Base-by-base conservation (phyloP, 2,329 filamentous ascomycete species). In the Colletotrichum karsti region DNA sequence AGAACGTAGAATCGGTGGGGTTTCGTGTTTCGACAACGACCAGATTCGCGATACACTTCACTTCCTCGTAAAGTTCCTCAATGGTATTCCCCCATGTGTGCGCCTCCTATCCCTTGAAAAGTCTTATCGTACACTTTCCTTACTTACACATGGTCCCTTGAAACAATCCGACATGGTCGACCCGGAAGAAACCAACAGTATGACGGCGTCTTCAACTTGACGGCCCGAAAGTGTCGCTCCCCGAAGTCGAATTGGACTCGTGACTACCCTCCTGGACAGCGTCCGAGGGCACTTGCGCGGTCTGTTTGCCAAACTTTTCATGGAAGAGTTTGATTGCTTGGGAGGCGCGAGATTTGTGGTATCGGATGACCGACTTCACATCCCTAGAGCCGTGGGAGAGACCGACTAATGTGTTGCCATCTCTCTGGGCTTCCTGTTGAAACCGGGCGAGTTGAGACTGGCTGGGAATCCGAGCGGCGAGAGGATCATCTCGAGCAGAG, bases 401-500 rank as follows among this genome's bases (percentile, higher is more conserved):
- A 24, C 26, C 12, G 2, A 56, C 50, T 18, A 67, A 33, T 12
- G 20, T 15, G 33, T 67, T 67, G 20, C 63, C 63, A 18, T 67
- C 58, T 15, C 35, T 46, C 1, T 26, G 33, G 7, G 7, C 6
- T 15, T 67, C 63, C 12, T 37, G 33, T 10, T 56, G 50, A n/a
- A 67, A 67, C 9, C 42, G 41, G 2, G 33, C 41, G 6, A 67
- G 63, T 5, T 63, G 63, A 15, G 58, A 63, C n/a, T 56, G 50
- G 9, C 13, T 22, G 10, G 58, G 35, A 20, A 63, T 51, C 12
- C 24, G 20, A 13, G 20, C 33, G 20, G 42, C 50, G 7, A 42
- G 20, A 42, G 58, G 42, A 9, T 67, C 58, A 41, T 15, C 6
- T n/a, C 30, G 63, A 37, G n/a, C 5, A 33, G 24, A 24, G 20